Evolutionary conservation across 345 rosid genomes (phyloP), one percentile per base, ranked within the genome.

Genomic region (Pistacia vera): DNA sequence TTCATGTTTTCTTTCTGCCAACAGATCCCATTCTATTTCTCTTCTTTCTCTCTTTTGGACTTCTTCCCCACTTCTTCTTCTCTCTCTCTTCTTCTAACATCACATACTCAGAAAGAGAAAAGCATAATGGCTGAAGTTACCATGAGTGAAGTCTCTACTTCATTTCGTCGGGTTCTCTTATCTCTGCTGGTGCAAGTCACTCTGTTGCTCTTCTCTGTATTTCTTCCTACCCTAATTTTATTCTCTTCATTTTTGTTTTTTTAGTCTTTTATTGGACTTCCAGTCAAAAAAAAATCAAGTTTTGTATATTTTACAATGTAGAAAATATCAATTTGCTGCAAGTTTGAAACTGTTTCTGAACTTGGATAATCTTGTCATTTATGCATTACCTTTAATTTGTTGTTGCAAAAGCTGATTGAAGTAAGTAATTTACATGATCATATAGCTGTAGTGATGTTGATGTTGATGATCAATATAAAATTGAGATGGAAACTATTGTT

Each of bases 161-260:
- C n/a, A n/a, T n/a, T n/a, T n/a, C n/a, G n/a, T n/a, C n/a, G n/a
- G n/a, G 89, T 95, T 82, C 84, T 78, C 86, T 95, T 74, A 83
- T 93, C 81, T 95, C 99, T 64, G 97, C 99, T 56, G 99, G 99
- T 59, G 99, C 99, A 74, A 92, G 93, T 78, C 97, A 95, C 81
- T 95, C 99, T 65, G 91, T 93, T 57, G 98, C 99, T 73, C 90
- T 92, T 20, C 97, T 95, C 70, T 86, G 99, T 95, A 85, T 66
- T 73, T 18, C 51, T 38, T 44, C 2, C 2, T 1, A 1, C 22
- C 22, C 10, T 28, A 33, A 2, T 22, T 30, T 16, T 16, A 8
- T 9, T 38, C 5, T 9, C 0, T 41, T n/a, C 2, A 28, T 4
- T 9, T 38, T 8, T 9, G 0, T 28, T 12, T 56, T 2, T 28